phyloP scores from a whole-genome alignment of 2,329 filamentous ascomycete species.

The Fusarium hostae region DNA sequence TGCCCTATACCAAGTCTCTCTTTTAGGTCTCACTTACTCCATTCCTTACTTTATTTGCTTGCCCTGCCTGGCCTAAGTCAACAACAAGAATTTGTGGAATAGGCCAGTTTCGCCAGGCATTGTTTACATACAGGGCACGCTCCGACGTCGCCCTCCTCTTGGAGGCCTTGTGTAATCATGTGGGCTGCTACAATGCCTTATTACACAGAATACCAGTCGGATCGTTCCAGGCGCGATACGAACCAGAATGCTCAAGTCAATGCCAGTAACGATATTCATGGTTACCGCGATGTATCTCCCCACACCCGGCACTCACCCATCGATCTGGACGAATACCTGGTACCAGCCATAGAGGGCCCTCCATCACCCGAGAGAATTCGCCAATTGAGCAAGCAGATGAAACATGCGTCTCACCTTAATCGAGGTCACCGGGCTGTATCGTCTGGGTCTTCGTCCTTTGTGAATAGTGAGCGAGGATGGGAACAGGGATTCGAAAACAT shows the following conservation, averaged over 20 bases:
- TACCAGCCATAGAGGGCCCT: slow-evolving; percentile 69
- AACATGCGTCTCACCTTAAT: slow-evolving; percentile 59
- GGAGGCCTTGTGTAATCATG: slow-evolving; percentile 40
- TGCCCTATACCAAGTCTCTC: slow-evolving; percentile 16
- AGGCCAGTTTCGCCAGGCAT: slow-evolving; percentile 19
- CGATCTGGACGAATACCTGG: slow-evolving; percentile 59
- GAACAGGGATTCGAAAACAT: slow-evolving; percentile 61
- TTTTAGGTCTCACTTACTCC: slow-evolving; percentile 8
- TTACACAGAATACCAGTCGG: slow-evolving; percentile 43
- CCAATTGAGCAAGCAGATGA: slow-evolving; percentile 69
- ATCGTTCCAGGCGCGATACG: slow-evolving; percentile 33
- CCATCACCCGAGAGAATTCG: slow-evolving; percentile 70
- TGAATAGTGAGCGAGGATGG: slow-evolving; percentile 59
- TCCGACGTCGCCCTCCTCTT: slow-evolving; percentile 45
- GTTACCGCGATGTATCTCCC: slow-evolving; percentile 28
- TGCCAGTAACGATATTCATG: slow-evolving; percentile 17
- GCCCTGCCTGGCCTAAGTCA: slow-evolving; percentile 1
- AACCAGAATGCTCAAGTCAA: slow-evolving; percentile 27
- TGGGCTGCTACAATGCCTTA: slow-evolving; percentile 44
- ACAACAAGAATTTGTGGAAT: slow-evolving; percentile 37
- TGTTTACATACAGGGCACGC: slow-evolving; percentile 46
- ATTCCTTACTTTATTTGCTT: slow-evolving; percentile 14
- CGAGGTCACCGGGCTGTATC: slow-evolving; percentile 56
- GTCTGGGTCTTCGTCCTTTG: slow-evolving; percentile 66
- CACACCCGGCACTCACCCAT: slow-evolving; percentile 30